Conservation (phyloP, 164 flowering plant genomes). For the Sextonia rubra region DNA sequence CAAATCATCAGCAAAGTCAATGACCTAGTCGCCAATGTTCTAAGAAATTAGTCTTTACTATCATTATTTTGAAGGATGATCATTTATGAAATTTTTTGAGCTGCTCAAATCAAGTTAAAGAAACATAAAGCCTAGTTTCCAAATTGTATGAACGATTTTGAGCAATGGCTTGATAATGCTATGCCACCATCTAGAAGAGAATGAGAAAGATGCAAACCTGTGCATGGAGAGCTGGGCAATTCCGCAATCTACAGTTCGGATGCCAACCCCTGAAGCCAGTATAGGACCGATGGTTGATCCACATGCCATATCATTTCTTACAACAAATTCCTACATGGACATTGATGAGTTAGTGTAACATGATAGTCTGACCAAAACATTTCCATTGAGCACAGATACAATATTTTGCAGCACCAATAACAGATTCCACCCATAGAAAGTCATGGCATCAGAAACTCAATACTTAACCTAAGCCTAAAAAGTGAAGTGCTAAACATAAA, state of each 20-base stretch:
- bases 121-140: neutral
- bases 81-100: neutral
- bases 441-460: too few species aligned
- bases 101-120: neutral
- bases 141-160: neutral
- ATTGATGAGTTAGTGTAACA: neutral
- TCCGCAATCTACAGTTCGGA: constrained; percentile 91
- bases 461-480: too few species aligned
- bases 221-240: constrained; percentile 96
- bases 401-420: too few species aligned
- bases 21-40: neutral
- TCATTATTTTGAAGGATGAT: neutral
- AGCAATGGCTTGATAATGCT: neutral
- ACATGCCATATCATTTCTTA: constrained; percentile 95
- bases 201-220: constrained; percentile 41
- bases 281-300: constrained; percentile 98
- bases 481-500: too few species aligned
- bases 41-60: neutral
- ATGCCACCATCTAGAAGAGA: neutral
- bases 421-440: too few species aligned
- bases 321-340: constrained; percentile 69
- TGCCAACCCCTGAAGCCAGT: constrained; percentile 93
- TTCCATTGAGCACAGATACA: too few species aligned
- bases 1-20: neutral
- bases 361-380: too few species aligned